Evolutionary conservation across 2,329 filamentous ascomycete genomes (phyloP), one percentile per base, ranked within the genome.

Genomic region (Alternaria postmessia): DNA sequence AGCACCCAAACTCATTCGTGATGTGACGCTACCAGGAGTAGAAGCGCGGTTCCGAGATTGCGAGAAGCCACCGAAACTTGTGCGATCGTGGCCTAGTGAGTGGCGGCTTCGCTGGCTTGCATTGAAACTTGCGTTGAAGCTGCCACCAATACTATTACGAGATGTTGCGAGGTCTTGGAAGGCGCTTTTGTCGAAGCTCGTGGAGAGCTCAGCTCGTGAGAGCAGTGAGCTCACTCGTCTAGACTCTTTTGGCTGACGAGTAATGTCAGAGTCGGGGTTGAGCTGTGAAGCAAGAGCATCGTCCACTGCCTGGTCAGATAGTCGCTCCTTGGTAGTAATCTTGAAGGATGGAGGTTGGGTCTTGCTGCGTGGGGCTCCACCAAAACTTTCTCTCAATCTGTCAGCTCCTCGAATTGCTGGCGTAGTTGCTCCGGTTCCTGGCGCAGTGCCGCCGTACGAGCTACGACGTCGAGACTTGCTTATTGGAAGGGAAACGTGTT

Each of bases 211-310:
- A 32, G 92, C 91, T 70, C 94, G 86, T 16, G 94, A 94, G 54
- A 97, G 84, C 80, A 97, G 86, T 16, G 94, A 98, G 81, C 95
- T 99, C 26, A 98, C 91, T 51, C 95, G 88, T 43, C 95, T 88
- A n/a, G 87, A 88, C 43, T 87, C 85, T 64, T 85, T 85, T 18
- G 85, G 84, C 47, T 85, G 83, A 28, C 85, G 83, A 32, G 85
- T 81, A 56, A 76, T 72, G 41, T 80, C 78, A 51, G 78, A 83
- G 51, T 83, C 82, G 18, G 82, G 82, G 59, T 84, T 83, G 55
- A 84, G 77, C 51, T 82, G 82, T 7, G 81, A 83, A 11, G 80
- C 81, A 69, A 84, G 81, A 7, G 74, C 80, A 54, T 81, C 80
- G 63, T 84, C 82, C 18, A 82, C 81, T 39, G 75, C 76, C 55